Evolutionary conservation across 108 stramenopile species (phyloP).

Genomic region (Mediolabrus comicus): DNA sequence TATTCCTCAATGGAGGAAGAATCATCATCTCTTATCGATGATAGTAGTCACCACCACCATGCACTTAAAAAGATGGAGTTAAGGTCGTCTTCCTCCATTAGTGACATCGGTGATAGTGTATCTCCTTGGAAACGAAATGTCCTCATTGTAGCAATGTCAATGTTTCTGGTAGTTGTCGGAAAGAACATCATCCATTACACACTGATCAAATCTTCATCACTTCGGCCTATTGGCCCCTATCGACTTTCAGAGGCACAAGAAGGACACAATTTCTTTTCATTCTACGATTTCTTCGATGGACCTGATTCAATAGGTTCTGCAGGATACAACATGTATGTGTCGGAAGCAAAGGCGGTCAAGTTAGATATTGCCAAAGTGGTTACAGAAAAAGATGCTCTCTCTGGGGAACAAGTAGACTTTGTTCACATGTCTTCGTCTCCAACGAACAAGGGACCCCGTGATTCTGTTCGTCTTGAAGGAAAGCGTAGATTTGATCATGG

Average conservation of each 20-base stretch:
- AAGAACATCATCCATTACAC: background rate
- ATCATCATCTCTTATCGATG: background rate
- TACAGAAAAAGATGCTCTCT: conserved; percentile 45
- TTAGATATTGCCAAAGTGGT: conserved; percentile 60
- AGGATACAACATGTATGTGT: conserved; percentile 72
- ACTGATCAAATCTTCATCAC: background rate
- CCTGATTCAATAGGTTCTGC: conserved; percentile 79
- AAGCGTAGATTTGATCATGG: conserved; percentile 77
- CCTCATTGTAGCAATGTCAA: background rate
- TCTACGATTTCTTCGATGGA: conserved; percentile 78
- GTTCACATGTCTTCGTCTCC: conserved; percentile 72
- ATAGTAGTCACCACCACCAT: background rate
- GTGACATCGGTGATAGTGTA: background rate
- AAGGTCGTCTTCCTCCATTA: background rate
- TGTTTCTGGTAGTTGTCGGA: background rate
- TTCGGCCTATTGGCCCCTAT: conserved; percentile 33
- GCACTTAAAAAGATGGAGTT: background rate
- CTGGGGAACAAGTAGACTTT: conserved; percentile 58
- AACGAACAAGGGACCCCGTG: conserved; percentile 61
- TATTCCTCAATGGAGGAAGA: background rate
- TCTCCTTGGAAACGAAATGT: background rate
- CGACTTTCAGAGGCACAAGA: conserved; percentile 46
- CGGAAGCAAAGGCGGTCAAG: conserved; percentile 42
- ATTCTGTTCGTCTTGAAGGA: conserved; percentile 81
- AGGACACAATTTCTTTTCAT: conserved; percentile 68